phyloP scores from a whole-genome alignment of 805 yeast genomes.

The Lipomyces sp. region DNA sequence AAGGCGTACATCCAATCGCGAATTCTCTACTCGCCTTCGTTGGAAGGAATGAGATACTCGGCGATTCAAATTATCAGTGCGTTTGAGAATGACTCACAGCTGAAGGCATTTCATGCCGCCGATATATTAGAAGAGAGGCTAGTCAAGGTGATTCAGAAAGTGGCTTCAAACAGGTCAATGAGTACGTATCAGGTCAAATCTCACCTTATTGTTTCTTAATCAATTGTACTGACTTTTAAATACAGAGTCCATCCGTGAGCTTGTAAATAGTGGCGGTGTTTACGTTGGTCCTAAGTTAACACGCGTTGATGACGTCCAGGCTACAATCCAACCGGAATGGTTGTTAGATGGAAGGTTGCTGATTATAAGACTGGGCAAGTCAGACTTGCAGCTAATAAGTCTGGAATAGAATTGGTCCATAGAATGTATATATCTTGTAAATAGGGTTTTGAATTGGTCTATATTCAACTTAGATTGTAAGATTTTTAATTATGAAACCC shows the following conservation, averaged over 20 bases:
- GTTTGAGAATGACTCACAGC: constrained; percentile 63
- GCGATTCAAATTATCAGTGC: constrained; percentile 57
- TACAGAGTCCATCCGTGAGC: constrained; percentile 19
- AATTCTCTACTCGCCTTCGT: constrained; percentile 65
- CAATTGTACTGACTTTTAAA: not conserved
- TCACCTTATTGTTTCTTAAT: too few relatives aligned
- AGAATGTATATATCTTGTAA: not conserved
- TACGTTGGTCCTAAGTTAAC: constrained; percentile 66
- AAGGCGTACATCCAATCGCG: constrained; percentile 70
- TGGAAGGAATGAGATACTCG: constrained; percentile 46
- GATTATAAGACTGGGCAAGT: constrained; percentile 76
- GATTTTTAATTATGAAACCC: too few relatives aligned
- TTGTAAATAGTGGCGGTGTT: constrained; percentile 64
- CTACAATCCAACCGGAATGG: constrained; percentile 54
- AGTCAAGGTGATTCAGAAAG: constrained; percentile 55
- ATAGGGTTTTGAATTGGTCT: not conserved
- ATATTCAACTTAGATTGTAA: not conserved
- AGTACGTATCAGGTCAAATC: constrained; percentile 42
- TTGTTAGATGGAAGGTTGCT: constrained; percentile 65
- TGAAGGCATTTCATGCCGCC: constrained; percentile 47
- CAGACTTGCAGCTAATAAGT: constrained; percentile 41
- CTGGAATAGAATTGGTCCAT: constrained; percentile 10
- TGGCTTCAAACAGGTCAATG: constrained; percentile 30
- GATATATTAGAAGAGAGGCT: constrained; percentile 52
- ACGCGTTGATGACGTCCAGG: constrained; percentile 57